Percentiles rank a stretch among this genome's conserved stretches.
Evolutionary conservation across 345 rosid genomes (phyloP).

Genomic region (rapeseed (Brassica napus)): DNA sequence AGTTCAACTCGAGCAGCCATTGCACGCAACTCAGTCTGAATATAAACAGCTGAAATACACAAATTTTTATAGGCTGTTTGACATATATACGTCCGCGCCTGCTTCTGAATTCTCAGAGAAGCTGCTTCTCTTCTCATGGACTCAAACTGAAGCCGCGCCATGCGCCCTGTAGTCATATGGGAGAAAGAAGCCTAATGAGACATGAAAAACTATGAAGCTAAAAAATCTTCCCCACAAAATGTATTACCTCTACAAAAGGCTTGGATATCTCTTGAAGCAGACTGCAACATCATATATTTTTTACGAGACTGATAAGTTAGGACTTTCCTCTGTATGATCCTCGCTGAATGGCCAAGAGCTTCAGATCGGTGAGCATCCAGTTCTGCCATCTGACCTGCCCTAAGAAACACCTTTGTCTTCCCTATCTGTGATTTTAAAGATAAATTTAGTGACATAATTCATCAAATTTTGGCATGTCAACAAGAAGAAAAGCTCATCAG

Average conservation of each 20-base stretch:
- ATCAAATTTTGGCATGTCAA: slow-evolving; percentile 2
- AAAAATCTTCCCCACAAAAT: slow-evolving; percentile 1
- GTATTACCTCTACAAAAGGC: slow-evolving; percentile 78
- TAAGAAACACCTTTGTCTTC: slow-evolving; percentile 86
- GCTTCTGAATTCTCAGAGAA: slow-evolving; percentile 67
- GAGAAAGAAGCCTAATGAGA: slow-evolving; percentile 26
- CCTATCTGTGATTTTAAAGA: slow-evolving; percentile 61
- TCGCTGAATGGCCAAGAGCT: slow-evolving; percentile 80
- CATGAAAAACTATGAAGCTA: slow-evolving; percentile 9
- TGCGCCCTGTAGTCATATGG: slow-evolving; percentile 54
- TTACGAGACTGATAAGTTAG: slow-evolving; percentile 57
- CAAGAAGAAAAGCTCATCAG: slow-evolving; percentile 15
- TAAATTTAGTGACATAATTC: not conserved
- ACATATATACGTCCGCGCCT: slow-evolving; percentile 61
- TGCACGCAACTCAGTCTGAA: slow-evolving; percentile 76
- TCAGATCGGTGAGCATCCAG: slow-evolving; percentile 73
- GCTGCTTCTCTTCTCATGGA: slow-evolving; percentile 75
- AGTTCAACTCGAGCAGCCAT: slow-evolving; percentile 74
- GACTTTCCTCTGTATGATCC: slow-evolving; percentile 74
- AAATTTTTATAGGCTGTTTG: slow-evolving; percentile 56
- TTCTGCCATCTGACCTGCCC: slow-evolving; percentile 99
- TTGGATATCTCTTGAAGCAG: slow-evolving; percentile 63
- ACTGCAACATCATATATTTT: slow-evolving; percentile 53
- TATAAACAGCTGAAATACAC: slow-evolving; percentile 55
- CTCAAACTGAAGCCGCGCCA: slow-evolving; percentile 59